Conservation (phyloP, 2,329 filamentous ascomycete genomes). For the Pseudocercospora crystallina region DNA sequence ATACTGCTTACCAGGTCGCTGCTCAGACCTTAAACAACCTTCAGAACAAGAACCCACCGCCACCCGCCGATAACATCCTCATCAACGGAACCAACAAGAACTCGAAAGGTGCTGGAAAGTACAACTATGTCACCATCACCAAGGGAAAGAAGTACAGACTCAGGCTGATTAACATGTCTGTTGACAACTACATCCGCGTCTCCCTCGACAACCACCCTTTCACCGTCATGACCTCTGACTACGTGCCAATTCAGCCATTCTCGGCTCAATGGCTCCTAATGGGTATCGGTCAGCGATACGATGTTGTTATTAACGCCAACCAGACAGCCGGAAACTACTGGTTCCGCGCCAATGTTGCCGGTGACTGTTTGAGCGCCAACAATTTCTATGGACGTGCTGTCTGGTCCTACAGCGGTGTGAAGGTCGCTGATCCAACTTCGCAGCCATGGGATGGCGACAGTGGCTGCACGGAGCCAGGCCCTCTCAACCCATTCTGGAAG, state of each 20-base stretch:
- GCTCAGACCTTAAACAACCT: conserved; percentile 33
- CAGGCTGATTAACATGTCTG: conserved; percentile 46
- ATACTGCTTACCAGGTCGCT: neutral
- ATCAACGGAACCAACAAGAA: conserved; percentile 36
- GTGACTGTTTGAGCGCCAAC: too few relatives aligned
- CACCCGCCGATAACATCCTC: conserved; percentile 44
- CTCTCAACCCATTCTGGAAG: too few relatives aligned
- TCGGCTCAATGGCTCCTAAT: conserved; percentile 30
- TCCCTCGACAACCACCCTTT: conserved; percentile 35
- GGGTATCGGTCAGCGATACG: conserved; percentile 42
- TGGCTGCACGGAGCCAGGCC: too few relatives aligned
- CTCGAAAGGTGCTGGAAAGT: conserved; percentile 10
- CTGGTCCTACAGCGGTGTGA: neutral
- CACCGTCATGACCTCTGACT: conserved; percentile 37
- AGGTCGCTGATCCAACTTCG: conserved; percentile 32
- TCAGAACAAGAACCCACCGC: conserved; percentile 25
- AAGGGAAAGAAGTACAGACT: conserved; percentile 41
- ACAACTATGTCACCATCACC: conserved; percentile 21
- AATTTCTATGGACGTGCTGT: too few relatives aligned
- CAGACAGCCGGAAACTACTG: conserved; percentile 34
- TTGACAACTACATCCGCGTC: conserved; percentile 45
- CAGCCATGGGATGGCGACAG: too few relatives aligned
- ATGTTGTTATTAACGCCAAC: conserved; percentile 41
- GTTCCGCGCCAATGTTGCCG: conserved; percentile 29
- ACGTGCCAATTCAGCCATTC: conserved; percentile 36